Evolutionary conservation across 106 monocot genomes (phyloP), one percentile per base, ranked within the genome.

Genomic region (Dendrobium chrysotoxum): DNA sequence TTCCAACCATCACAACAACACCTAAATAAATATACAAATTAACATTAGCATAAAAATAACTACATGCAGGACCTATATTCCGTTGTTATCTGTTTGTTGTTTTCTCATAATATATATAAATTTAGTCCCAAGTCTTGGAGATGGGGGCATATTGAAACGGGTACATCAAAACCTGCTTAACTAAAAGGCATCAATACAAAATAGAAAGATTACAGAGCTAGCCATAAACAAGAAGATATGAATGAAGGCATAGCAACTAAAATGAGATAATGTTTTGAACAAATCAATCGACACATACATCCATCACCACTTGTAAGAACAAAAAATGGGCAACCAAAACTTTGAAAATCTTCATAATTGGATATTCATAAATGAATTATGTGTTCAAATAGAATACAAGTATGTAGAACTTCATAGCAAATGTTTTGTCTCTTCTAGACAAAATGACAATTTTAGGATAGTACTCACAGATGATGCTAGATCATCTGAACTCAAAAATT

Each of bases 401-500:
- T n/a, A n/a, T n/a, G n/a, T n/a, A n/a, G n/a, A n/a, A n/a, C n/a
- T n/a, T n/a, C n/a, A n/a, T n/a, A n/a, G n/a, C n/a, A n/a, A n/a
- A n/a, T n/a, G n/a, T n/a, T n/a, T n/a, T n/a, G n/a, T n/a, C n/a
- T n/a, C n/a, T n/a, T n/a, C n/a, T n/a, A n/a, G n/a, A n/a, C n/a
- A n/a, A n/a, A n/a, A n/a, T n/a, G n/a, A n/a, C n/a, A n/a, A n/a
- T n/a, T n/a, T n/a, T n/a, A n/a, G n/a, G n/a, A n/a, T n/a, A n/a
- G n/a, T n/a, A n/a, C n/a, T n/a, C n/a, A 99, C 98, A 81, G 98
- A 99, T 9, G 95, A 99, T 20, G 95, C 98, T 18, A 99, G 88
- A 83, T 93, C 98, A 86, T 95, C 92, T 30, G 98, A 95, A 39
- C 89, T 95, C 83, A 99, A 82, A 79, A 99, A 93, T 81, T 99